Evolutionary conservation across 768 basidiomycete genomes (phyloP).

Genomic region (Lactifluus subvellereus): DNA sequence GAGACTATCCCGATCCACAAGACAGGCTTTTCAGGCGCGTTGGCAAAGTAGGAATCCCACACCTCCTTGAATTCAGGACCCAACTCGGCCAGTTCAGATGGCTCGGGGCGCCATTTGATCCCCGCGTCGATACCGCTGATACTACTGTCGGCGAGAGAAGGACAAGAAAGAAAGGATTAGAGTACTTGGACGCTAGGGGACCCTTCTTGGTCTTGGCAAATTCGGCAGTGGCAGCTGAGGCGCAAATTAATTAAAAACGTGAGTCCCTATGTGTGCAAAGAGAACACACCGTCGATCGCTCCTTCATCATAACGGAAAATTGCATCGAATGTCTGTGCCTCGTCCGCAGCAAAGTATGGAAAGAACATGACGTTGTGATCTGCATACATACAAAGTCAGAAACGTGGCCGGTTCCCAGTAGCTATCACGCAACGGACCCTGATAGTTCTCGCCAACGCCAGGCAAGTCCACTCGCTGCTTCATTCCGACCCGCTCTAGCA

Average conservation of each 20-base stretch:
- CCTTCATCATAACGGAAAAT: slow-evolving; percentile 18
- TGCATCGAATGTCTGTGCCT: slow-evolving; percentile 25
- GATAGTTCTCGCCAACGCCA: slow-evolving; percentile 41
- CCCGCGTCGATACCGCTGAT: slow-evolving; percentile 26
- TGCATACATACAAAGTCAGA: slow-evolving; percentile 4
- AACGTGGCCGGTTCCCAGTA: background rate
- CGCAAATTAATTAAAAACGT: background rate
- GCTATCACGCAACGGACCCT: slow-evolving; percentile 27
- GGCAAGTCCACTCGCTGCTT: slow-evolving; percentile 34
- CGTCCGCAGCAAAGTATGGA: slow-evolving; percentile 21
- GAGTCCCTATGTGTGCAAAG: background rate
- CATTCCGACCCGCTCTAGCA: slow-evolving; percentile 31
- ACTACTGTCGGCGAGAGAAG: background rate
- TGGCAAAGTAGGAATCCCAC: slow-evolving; percentile 27
- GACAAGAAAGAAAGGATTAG: slow-evolving; percentile 26
- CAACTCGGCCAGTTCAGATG: slow-evolving; percentile 24
- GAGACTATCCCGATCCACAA: slow-evolving; percentile 15
- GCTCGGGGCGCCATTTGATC: slow-evolving; percentile 26
- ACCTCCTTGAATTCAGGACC: slow-evolving; percentile 27
- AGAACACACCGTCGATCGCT: slow-evolving; percentile 24
- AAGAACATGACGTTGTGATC: slow-evolving; percentile 19
- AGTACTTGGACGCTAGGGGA: slow-evolving; percentile 50
- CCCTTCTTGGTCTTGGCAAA: slow-evolving; percentile 40
- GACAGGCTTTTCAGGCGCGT: slow-evolving; percentile 27
- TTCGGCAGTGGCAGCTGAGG: slow-evolving; percentile 32